Percentiles rank a stretch among this genome's conserved stretches.
phyloP scores from a whole-genome alignment of 805 yeast genomes.

The Sugiyamaella boreocaroliniensis region DNA sequence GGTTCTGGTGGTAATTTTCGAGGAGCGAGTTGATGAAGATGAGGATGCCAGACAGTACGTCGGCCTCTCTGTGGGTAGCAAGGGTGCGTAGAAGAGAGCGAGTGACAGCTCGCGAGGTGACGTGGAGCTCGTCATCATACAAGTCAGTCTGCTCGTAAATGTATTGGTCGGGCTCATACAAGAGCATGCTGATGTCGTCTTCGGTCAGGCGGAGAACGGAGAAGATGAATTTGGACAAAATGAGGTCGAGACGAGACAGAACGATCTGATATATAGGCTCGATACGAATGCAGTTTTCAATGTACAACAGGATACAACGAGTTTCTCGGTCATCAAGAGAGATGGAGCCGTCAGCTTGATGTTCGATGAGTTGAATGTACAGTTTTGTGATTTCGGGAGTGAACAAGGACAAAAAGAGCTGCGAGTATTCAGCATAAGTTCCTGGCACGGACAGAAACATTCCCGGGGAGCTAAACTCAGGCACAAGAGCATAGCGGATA shows the following conservation, averaged over 20 bases:
- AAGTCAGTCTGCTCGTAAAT: conserved; percentile 60
- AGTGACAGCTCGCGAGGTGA: conserved; percentile 17
- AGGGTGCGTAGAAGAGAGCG: conserved; percentile 5
- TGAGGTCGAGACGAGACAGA: conserved; percentile 4
- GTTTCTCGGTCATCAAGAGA: not conserved
- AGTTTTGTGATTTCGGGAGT: conserved; percentile 11
- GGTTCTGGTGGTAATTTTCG: conserved; percentile 7
- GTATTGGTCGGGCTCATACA: conserved; percentile 81
- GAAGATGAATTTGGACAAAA: conserved; percentile 8
- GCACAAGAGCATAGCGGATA: conserved; percentile 6
- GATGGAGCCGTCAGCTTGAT: not conserved
- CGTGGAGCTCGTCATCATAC: conserved; percentile 59
- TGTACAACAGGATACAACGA: conserved; percentile 7
- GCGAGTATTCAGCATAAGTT: conserved; percentile 6
- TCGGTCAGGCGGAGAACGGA: conserved; percentile 39
- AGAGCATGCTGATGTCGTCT: conserved; percentile 62
- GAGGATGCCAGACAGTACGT: conserved; percentile 8
- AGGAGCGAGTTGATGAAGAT: conserved; percentile 6
- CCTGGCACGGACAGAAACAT: not conserved
- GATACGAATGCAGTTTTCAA: conserved; percentile 6
- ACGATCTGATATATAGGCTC: conserved; percentile 11
- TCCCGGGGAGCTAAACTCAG: not conserved
- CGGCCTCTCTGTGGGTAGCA: conserved; percentile 1
- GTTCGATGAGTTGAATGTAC: conserved; percentile 5
- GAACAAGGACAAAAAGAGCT: conserved; percentile 5